phyloP scores from a whole-genome alignment of 140 eudicot genomes.

The Bidens hawaiensis region DNA sequence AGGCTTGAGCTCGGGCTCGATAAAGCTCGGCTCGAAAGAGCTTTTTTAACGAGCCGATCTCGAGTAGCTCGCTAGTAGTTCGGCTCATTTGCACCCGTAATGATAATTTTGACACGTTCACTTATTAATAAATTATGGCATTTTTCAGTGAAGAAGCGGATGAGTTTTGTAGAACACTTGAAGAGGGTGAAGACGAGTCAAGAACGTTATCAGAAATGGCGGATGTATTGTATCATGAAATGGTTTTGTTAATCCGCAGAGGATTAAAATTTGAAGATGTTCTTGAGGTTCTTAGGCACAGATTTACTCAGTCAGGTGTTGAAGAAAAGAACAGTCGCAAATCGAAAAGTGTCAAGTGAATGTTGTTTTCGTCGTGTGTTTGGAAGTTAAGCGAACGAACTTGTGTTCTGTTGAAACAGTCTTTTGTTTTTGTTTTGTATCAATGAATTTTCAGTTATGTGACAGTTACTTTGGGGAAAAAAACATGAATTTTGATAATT shows the following conservation, averaged over 20 bases:
- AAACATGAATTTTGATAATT: background rate
- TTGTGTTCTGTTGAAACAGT: conserved; percentile 2
- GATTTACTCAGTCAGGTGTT: conserved; percentile 69
- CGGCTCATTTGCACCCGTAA: too few species aligned
- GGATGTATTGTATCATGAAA: conserved; percentile 68
- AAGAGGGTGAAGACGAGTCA: conserved; percentile 60
- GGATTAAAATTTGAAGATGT: conserved; percentile 81
- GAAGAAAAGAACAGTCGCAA: conserved; percentile 69
- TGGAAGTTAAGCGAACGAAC: background rate
- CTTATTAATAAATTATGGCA: too few species aligned
- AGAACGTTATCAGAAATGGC: conserved; percentile 90
- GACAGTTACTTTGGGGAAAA: background rate
- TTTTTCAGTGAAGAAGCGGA: conserved; percentile 77
- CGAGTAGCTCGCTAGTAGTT: too few species aligned
- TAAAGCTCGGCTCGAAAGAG: too few species aligned
- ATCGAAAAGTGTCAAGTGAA: conserved; percentile 23
- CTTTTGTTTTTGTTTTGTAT: background rate
- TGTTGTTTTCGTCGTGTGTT: conserved; percentile 4
- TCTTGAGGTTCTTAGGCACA: conserved; percentile 49
- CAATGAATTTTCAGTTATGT: background rate
- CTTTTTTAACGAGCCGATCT: too few species aligned
- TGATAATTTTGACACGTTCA: too few species aligned
- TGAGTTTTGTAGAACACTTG: conserved; percentile 75
- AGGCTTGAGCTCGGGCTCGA: too few species aligned
- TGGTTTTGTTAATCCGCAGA: conserved; percentile 61